Base-by-base conservation (phyloP, 2,329 filamentous ascomycete genomes). In the Paramyrothecium roridum region DNA sequence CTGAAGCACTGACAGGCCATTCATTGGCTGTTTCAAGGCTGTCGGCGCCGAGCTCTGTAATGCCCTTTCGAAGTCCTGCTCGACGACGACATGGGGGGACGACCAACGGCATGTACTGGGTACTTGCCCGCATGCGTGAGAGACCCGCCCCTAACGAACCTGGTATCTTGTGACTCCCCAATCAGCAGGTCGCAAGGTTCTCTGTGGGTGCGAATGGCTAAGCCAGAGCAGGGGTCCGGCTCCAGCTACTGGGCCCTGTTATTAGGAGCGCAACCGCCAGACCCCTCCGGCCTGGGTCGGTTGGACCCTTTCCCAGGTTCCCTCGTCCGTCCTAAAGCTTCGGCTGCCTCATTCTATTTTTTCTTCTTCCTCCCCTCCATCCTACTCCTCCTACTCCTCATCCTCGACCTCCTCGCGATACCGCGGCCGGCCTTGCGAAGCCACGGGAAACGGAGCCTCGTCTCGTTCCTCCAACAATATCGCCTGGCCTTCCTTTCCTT, bases 141-240 rank as follows among this genome's bases (percentile, higher is more conserved):
- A 13, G 37, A 43, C 37, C 37, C 26, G 26, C 26, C 26, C 26
- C 26, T 30, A 43, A 43, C 13, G n/a, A 19, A 43, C 37, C 37
- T 43, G 37, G 37, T 21, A 51, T 51, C 49, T 51, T 51, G 49
- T 51, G 49, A 51, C 49, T 51, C 49, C 49, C 49, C 49, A 51
- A 51, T 51, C 49, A 51, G 49, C 49, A 51, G 49, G 49, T 33
- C 30, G 49, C 33, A 34, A 34, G n/a, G 19, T 22, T 23, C 46
- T n/a, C 48, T 16, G 48, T 50, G 23, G 49, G 37, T 43, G 37
- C 37, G 13, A 43, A 19, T 20, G 20, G 46, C 46, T 22, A 23
- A 23, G 46, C 19, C 22, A 19, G 21, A 30, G 48, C 48, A 23
- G 26, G 48, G 48, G 48, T 50, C 21, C 19, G 7, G 46, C 46